These are phyloP conservation scores for Hymenoscyphus scutula DNA, from an alignment of 2,329 filamentous ascomycete species.

Conservation along the genomic window DNA sequence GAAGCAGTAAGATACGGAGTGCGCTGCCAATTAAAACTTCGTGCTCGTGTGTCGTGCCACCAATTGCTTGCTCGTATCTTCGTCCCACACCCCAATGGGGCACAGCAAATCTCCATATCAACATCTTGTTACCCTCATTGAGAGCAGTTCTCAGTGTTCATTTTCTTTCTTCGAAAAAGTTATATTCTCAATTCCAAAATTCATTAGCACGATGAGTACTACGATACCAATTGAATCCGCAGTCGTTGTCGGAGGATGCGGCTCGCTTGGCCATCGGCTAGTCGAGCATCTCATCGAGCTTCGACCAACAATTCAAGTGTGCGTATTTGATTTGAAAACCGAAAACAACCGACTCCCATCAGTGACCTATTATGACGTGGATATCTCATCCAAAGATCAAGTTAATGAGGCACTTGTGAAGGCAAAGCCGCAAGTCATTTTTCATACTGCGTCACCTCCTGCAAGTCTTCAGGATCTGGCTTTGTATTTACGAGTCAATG, in stretches of 20 bases:
- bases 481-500: slow-evolving; percentile 48
- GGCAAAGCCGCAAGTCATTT: slow-evolving; percentile 37
- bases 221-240: slow-evolving; percentile 40
- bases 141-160: too few species aligned
- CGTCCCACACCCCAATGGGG: too few species aligned
- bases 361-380: slow-evolving; percentile 47
- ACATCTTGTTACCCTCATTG: too few species aligned
- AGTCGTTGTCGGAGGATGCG: slow-evolving; percentile 76
- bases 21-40: too few species aligned
- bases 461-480: slow-evolving; percentile 38
- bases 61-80: too few species aligned
- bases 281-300: slow-evolving; percentile 63
- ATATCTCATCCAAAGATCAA: slow-evolving; percentile 45
- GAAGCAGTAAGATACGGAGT: too few species aligned
- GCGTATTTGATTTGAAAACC: slow-evolving; percentile 70
- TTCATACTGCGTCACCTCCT: slow-evolving; percentile 48
- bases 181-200: too few species aligned
- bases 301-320: slow-evolving; percentile 48
- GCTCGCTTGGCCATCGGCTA: slow-evolving; percentile 80
- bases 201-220: too few species aligned
- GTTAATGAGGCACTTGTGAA: slow-evolving; percentile 40
- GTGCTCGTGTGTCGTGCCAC: too few species aligned
- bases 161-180: too few species aligned
- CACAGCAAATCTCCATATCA: too few species aligned
- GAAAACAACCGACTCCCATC: slow-evolving; percentile 58